These are phyloP conservation scores for Microcyclospora tardicrescens DNA, from an alignment of 2,329 filamentous ascomycete species.

Conservation along the genomic window DNA sequence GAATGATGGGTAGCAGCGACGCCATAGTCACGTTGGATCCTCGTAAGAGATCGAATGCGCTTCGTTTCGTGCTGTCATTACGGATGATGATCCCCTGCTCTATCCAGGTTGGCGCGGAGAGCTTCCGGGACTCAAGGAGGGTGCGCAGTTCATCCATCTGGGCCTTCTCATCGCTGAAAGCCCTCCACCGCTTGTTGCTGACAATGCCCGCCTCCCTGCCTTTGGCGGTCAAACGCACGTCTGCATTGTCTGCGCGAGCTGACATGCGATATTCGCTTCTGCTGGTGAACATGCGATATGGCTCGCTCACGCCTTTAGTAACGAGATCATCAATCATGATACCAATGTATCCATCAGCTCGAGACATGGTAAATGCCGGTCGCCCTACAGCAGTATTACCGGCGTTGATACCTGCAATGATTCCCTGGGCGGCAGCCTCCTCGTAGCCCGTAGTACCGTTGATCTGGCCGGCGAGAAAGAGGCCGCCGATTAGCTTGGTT, in stretches of 20 bases:
- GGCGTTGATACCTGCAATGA: slow-evolving; percentile 88
- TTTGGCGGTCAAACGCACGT: slow-evolving; percentile 67
- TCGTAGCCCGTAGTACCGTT: slow-evolving; percentile 98
- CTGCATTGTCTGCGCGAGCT: slow-evolving; percentile 85
- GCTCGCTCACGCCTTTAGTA: slow-evolving; percentile 92
- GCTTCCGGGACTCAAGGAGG: slow-evolving; percentile 44
- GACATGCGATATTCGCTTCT: slow-evolving; percentile 92
- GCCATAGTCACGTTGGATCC: slow-evolving; percentile 47
- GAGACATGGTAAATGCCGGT: slow-evolving; percentile 53
- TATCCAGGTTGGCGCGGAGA: slow-evolving; percentile 55
- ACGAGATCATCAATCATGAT: slow-evolving; percentile 98
- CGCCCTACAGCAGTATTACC: slow-evolving; percentile 62
- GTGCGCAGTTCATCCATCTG: slow-evolving; percentile 55
- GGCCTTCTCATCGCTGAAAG: slow-evolving; percentile 50
- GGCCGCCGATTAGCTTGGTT: slow-evolving; percentile 77
- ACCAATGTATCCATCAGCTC: slow-evolving; percentile 89
- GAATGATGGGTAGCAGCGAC: slow-evolving; percentile 45
- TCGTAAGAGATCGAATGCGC: slow-evolving; percentile 68
- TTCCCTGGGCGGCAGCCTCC: slow-evolving; percentile 86
- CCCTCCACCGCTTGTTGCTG: slow-evolving; percentile 61
- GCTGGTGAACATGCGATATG: slow-evolving; percentile 96
- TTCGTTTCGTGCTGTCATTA: slow-evolving; percentile 52
- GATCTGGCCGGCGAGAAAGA: slow-evolving; percentile 91
- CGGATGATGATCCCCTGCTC: slow-evolving; percentile 56
- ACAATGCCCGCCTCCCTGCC: slow-evolving; percentile 68